Conservation (phyloP, 306 rosid genomes). For the Vigna angularis region DNA sequence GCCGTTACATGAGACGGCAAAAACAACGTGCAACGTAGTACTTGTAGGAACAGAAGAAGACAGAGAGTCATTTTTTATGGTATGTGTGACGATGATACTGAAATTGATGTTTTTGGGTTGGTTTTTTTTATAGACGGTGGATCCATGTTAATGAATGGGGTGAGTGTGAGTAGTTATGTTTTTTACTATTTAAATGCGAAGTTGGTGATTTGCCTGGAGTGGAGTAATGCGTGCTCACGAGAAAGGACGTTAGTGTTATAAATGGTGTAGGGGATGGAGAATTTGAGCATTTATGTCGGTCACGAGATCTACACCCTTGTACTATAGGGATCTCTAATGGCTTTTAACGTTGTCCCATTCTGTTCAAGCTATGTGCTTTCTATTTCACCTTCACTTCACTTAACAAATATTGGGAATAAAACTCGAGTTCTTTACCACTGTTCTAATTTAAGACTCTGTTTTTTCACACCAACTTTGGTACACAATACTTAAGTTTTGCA, state of each 20-base stretch:
- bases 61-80: conserved; percentile 50
- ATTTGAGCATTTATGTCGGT: conserved; percentile 58
- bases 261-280: conserved; percentile 40
- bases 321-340: too few relatives aligned
- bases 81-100: neutral
- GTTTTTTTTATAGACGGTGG: neutral
- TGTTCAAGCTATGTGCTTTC: too few relatives aligned
- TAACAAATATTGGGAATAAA: too few relatives aligned
- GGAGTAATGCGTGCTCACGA: conserved; percentile 64
- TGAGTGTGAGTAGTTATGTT: conserved; percentile 3
- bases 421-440: too few relatives aligned
- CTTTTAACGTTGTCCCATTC: neutral
- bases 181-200: neutral
- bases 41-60: conserved; percentile 29
- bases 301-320: conserved; percentile 65
- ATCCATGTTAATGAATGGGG: conserved; percentile 41
- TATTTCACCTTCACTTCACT: too few relatives aligned
- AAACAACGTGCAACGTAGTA: conserved; percentile 17
- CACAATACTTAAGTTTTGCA: too few relatives aligned
- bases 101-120: neutral
- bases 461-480: too few relatives aligned
- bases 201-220: conserved; percentile 51
- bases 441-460: too few relatives aligned
- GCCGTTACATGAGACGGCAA: conserved; percentile 35
- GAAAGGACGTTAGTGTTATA: conserved; percentile 49